Conservation (phyloP, 495 filamentous ascomycete genomes). For the Penicillium riverlandense region DNA sequence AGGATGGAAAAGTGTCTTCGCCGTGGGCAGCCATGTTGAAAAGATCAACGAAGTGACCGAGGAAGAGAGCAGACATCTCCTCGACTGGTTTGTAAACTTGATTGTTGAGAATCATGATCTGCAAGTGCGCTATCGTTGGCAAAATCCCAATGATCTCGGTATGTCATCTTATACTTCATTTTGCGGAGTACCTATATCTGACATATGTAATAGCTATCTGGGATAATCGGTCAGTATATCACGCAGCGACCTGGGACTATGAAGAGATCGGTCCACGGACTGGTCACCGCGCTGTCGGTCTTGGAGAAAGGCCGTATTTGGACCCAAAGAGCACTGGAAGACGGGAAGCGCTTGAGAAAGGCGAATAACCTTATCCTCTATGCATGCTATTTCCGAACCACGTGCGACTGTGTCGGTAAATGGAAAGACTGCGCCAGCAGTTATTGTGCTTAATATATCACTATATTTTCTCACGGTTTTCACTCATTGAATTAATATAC, state of each 20-base stretch:
- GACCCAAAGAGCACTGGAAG: conserved; percentile 28
- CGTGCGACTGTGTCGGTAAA: too few relatives aligned
- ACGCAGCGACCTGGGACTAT: conserved; percentile 59
- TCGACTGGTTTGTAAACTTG: conserved; percentile 55
- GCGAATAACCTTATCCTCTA: too few relatives aligned
- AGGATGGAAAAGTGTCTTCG: conserved; percentile 72
- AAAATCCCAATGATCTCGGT: conserved; percentile 50
- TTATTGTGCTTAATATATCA: too few relatives aligned
- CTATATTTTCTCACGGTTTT: too few relatives aligned
- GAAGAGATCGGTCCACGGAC: conserved; percentile 45
- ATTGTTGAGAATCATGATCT: conserved; percentile 74
- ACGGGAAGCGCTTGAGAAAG: conserved; percentile 12
- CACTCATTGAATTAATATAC: too few relatives aligned
- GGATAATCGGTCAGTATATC: conserved; percentile 61
- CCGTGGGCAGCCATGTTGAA: conserved; percentile 51
- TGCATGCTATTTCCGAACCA: too few relatives aligned
- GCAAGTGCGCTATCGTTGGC: conserved; percentile 65
- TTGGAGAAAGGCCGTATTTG: conserved; percentile 58
- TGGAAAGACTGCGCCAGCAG: too few relatives aligned
- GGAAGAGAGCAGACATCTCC: conserved; percentile 55
- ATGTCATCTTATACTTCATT: conserved; percentile 22
- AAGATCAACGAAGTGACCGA: conserved; percentile 59
- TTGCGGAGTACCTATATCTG: neutral
- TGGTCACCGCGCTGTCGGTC: conserved; percentile 49
- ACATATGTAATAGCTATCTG: conserved; percentile 22